Base-by-base conservation (phyloP, 257 asterid genomes). In the Lavandula angustifolia region DNA sequence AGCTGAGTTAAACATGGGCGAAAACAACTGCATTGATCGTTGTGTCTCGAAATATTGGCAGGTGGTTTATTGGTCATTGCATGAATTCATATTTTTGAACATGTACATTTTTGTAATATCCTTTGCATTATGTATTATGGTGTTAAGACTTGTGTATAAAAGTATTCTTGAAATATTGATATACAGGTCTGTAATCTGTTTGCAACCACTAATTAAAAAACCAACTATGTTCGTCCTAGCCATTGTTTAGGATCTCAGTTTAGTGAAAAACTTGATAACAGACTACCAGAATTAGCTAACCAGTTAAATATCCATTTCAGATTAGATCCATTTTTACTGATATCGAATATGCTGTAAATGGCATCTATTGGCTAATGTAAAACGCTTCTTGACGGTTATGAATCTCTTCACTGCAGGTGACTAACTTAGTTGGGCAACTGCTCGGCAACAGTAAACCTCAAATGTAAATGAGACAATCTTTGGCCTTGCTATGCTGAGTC, bases 1-100 rank as follows among this genome's bases (percentile, higher is more conserved):
- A 47, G 78, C 96, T 9, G 98, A 91, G 83, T 67, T 91, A 59
- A 88, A 88, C 84, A 88, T 88, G 94, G 96, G 92, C 33, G 98
- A 88, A 78, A 88, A 86, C 68, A 83, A 84, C 73, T 91, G 98
- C 82, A 88, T 91, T 68, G 98, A 88, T 64, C 87, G 91, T 1
- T 92, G 98, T 0, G 96, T 92, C 70, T 82, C 98, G 10, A 92
- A 92, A 62, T 92, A 92, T 75, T 85, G 95, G 80, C 83, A 79
- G 80, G 83, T 70, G 48, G 50, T 43, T 68, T 9, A 10, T 41
- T 38, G 27, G 27, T 22, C 27, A 22, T 22, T 22, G 27, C 27
- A 22, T 22, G 27, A 22, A 22, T 22, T 22, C 27, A 22, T 22
- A 22, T 22, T 22, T 22, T 22, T 22, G 27, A 1, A 22, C 27